phyloP scores from a whole-genome alignment of 441 rosid species.

The Sinapis alba region DNA sequence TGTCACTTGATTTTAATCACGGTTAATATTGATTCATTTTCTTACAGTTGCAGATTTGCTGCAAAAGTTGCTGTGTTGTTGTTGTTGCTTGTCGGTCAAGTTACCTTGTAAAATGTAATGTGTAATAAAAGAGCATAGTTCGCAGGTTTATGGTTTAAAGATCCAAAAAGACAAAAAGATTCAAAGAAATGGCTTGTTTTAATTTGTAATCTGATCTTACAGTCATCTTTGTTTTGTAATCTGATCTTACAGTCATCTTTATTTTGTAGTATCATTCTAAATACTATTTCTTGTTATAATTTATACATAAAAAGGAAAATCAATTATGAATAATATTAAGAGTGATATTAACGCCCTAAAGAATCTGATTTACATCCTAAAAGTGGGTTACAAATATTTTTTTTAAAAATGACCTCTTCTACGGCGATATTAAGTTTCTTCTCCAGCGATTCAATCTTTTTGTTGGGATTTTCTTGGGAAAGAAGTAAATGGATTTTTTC shows the following conservation, averaged over 20 bases:
- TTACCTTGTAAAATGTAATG: conserved; percentile 33
- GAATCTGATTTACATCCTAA: not conserved
- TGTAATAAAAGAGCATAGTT: conserved; percentile 24
- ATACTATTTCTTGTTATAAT: not conserved
- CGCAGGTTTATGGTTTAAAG: conserved; percentile 13
- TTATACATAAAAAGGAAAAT: not conserved
- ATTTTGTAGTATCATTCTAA: not conserved
- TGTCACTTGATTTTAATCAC: not conserved
- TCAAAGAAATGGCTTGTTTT: not conserved
- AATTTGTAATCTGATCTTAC: not conserved
- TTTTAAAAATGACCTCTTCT: not conserved
- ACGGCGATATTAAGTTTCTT: not conserved
- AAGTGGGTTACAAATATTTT: not conserved
- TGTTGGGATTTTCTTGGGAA: conserved; percentile 15
- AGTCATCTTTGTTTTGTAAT: too few relatives aligned
- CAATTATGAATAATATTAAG: not conserved
- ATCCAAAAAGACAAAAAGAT: not conserved
- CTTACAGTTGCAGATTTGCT: conserved; percentile 27
- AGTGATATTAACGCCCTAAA: not conserved
- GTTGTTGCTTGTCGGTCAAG: conserved; percentile 30
- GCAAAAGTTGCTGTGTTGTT: conserved; percentile 32
- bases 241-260: not conserved
- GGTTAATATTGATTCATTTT: not conserved
- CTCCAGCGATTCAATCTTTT: not conserved
- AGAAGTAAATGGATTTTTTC: conserved; percentile 10